A percentile compares a stretch with the other conserved stretches of the same genome.
Evolutionary conservation across 305 asterid genomes (phyloP).

Genomic region (Fraxinus baroniana): DNA sequence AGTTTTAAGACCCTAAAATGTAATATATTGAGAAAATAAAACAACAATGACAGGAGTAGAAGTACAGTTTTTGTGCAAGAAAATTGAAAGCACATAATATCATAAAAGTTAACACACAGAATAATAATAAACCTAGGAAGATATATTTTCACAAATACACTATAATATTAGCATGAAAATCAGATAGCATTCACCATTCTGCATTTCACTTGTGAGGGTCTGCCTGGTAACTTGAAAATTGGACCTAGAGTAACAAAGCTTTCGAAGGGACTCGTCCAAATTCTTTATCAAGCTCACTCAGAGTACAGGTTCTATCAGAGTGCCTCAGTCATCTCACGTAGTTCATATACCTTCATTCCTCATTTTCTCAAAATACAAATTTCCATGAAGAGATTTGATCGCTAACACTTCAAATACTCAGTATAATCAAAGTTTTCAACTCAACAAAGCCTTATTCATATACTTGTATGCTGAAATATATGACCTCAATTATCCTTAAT

Average conservation of each 20-base stretch:
- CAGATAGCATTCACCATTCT: not conserved
- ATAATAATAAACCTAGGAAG: slow-evolving; percentile 10
- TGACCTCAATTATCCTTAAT: not conserved
- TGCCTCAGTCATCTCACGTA: not conserved
- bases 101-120: slow-evolving; percentile 2
- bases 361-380: not conserved
- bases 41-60: slow-evolving; percentile 1
- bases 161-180: not conserved
- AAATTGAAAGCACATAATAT: slow-evolving; percentile 5
- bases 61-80: not conserved
- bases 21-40: slow-evolving; percentile 2
- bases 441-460: not conserved
- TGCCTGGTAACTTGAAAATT: not conserved
- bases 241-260: slow-evolving; percentile 9
- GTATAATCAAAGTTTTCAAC: not conserved
- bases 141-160: not conserved
- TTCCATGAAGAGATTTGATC: not conserved
- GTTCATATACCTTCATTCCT: not conserved
- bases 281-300: not conserved
- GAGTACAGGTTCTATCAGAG: not conserved
- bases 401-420: not conserved
- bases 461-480: not conserved
- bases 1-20: slow-evolving; percentile 62
- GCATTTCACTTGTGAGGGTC: slow-evolving; percentile 9
- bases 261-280: slow-evolving; percentile 13